phyloP scores from a whole-genome alignment of 371 early-diverging fungal species.

The Phascolomyces articulosus region DNA sequence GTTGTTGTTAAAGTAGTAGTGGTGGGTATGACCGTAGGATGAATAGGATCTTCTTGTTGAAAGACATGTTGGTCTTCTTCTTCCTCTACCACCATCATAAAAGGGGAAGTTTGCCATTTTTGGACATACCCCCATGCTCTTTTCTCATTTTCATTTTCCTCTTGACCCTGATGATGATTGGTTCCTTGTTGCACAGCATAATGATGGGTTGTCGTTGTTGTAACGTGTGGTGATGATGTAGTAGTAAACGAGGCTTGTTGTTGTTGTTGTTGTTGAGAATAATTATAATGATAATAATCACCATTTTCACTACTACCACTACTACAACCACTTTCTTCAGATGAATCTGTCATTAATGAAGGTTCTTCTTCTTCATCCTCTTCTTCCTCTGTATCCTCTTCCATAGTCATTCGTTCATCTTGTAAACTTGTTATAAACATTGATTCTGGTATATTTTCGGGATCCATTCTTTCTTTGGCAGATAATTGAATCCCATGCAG shows the following conservation, averaged over 20 bases:
- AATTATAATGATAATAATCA: slow-evolving; percentile 2
- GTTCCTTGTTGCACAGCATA: too few species aligned
- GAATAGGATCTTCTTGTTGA: too few species aligned
- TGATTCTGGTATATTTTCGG: slow-evolving; percentile 14
- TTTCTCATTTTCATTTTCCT: not conserved
- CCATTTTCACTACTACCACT: slow-evolving; percentile 15
- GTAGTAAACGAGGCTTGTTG: too few species aligned
- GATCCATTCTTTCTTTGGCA: slow-evolving; percentile 8
- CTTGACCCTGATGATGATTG: too few species aligned
- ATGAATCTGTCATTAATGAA: not conserved
- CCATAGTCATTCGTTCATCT: too few species aligned
- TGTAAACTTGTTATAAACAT: not conserved
- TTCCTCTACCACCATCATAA: not conserved
- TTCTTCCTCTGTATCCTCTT: too few species aligned
- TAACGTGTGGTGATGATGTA: not conserved
- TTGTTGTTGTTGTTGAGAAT: not conserved
- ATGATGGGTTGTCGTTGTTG: too few species aligned
- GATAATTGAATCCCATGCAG: slow-evolving; percentile 17
- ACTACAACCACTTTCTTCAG: not conserved
- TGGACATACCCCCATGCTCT: not conserved
- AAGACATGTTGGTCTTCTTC: not conserved
- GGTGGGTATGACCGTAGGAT: too few species aligned
- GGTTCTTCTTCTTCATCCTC: not conserved
- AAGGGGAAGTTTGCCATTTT: slow-evolving; percentile 5
- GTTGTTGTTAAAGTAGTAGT: not conserved